Base-by-base conservation (phyloP, 495 filamentous ascomycete genomes). In the Friedmanniomyces simplex region DNA sequence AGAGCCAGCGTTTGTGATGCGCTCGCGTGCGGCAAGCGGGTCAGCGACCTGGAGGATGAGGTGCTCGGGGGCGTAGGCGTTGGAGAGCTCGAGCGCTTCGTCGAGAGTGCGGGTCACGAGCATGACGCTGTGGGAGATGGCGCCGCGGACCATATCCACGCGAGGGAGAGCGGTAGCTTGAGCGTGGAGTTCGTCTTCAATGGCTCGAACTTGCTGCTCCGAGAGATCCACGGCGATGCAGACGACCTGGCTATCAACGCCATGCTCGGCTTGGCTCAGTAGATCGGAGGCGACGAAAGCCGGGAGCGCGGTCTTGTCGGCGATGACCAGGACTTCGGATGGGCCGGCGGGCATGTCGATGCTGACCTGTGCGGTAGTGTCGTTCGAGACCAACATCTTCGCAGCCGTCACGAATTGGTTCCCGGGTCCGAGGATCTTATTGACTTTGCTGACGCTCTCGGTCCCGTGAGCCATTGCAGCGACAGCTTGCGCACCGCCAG, bases 331-430 rank as follows among this genome's bases (percentile, higher is more conserved):
- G 1, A 98, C 91, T 70, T 98, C 93, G 45, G 89, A 96, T 3
- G 93, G 93, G 11, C 93, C 93, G 39, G 93, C 93, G 12, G 93
- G 93, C 93, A 98, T 98, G 68, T 98, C 93, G 67, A 98, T 98
- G 71, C 87, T 84, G 16, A 98, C 93, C 32, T 87, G 84, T 0
- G 93, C 93, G 51, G 86, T 91, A 34, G 93, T 96, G 67, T 97
- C 94, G 71, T 97, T 98, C 67, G 84, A 83, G 8, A 98, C 93
- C 56, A 87, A 73, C 93, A 98, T 98, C 81, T 98, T 98, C 50
- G 87, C 93, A 0, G 94, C 93, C 0, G 93, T 98, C 26, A 98
- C 94, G 66, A 97, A 98, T 72, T 98, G 93, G 72, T 98, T 98
- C 39, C 93, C 93, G 1, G 93, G 93, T 1, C 93, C 93, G 4